Evolutionary conservation across 2,329 filamentous ascomycete species (phyloP).

Genomic region (Biscogniauxia marginata): DNA sequence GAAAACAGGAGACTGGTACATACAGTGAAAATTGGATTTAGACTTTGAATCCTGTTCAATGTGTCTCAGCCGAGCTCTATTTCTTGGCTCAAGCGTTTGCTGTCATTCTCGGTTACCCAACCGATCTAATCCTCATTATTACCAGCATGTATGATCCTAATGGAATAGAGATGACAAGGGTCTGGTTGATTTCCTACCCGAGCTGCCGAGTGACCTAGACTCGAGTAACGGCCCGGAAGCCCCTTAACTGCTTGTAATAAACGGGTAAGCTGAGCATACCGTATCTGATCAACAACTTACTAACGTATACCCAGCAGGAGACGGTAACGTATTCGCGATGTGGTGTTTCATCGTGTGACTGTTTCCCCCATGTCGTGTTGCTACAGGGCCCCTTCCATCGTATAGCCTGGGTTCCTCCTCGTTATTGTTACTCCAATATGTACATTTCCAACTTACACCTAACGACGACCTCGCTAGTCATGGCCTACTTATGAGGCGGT

Average conservation of each 20-base stretch:
- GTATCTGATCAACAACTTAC: slow-evolving; percentile 3
- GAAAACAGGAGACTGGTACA: neutral
- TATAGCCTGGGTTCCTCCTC: slow-evolving; percentile 5
- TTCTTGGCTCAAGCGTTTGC: slow-evolving; percentile 1
- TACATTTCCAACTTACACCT: neutral
- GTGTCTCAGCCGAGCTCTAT: slow-evolving; percentile 12
- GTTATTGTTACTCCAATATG: slow-evolving; percentile 1
- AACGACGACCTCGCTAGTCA: neutral
- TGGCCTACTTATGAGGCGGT: no score
- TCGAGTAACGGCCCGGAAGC: neutral
- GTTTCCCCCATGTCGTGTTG: slow-evolving; percentile 5
- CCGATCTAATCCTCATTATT: neutral
- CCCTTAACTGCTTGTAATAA: neutral
- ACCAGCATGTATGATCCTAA: slow-evolving; percentile 6
- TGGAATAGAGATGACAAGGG: slow-evolving; percentile 6
- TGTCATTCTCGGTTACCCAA: neutral
- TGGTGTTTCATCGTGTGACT: slow-evolving; percentile 9
- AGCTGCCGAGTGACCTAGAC: neutral
- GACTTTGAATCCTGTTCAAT: neutral
- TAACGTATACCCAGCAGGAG: neutral
- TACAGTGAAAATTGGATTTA: neutral
- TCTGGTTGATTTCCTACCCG: slow-evolving; percentile 1
- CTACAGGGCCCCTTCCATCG: slow-evolving; percentile 8
- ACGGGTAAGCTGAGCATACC: slow-evolving; percentile 1
- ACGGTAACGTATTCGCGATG: slow-evolving; percentile 9